phyloP scores from a whole-genome alignment of 495 filamentous ascomycete genomes.

The Terfezia claveryi region DNA sequence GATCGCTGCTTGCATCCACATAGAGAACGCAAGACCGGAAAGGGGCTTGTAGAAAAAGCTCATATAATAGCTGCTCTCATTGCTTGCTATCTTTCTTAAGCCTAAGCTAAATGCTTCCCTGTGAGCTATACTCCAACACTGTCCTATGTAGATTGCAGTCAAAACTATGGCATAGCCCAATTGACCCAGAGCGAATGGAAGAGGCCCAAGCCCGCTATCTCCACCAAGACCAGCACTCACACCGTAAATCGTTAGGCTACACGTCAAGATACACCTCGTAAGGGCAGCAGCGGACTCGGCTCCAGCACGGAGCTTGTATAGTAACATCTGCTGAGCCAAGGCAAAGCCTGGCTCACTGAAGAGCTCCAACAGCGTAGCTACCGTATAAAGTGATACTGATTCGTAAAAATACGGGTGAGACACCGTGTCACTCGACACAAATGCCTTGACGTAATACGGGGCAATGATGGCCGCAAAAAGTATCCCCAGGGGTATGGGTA shows the following conservation, averaged over 20 bases:
- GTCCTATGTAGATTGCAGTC: constrained; percentile 39
- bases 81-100: constrained; percentile 7
- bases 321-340: constrained; percentile 54
- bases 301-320: constrained; percentile 53
- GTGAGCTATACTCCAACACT: constrained; percentile 24
- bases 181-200: constrained; percentile 83
- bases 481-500: constrained; percentile 49
- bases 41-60: constrained; percentile 23
- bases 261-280: constrained; percentile 48
- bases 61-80: constrained; percentile 3
- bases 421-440: constrained; percentile 29
- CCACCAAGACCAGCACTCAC: constrained; percentile 32
- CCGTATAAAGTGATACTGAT: constrained; percentile 44
- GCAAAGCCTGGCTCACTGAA: constrained; percentile 68
- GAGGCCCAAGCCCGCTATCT: constrained; percentile 37
- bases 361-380: constrained; percentile 63
- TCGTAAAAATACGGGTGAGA: constrained; percentile 36
- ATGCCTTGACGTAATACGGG: constrained; percentile 38
- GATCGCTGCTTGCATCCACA: constrained; percentile 35
- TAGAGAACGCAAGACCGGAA: not conserved
- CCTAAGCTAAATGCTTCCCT: constrained; percentile 36
- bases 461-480: constrained; percentile 39
- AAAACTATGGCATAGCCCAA: constrained; percentile 49
- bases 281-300: constrained; percentile 67
- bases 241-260: constrained; percentile 30